Evolutionary conservation across 306 rosid genomes (phyloP).

Genomic region (Astragalus membranaceus): DNA sequence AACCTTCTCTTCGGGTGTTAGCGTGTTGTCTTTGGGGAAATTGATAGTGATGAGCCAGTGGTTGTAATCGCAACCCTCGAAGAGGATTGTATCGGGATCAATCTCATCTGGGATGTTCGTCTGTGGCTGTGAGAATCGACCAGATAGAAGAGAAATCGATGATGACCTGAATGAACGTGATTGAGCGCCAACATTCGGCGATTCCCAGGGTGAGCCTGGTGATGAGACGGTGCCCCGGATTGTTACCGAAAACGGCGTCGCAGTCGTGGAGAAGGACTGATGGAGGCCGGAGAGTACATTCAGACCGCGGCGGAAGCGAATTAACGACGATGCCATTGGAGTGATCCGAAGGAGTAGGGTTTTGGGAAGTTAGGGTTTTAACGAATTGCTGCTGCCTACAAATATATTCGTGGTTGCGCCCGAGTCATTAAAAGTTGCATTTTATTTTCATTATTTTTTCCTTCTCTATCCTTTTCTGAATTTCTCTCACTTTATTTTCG

Average conservation of each 20-base stretch:
- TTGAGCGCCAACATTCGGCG: not conserved
- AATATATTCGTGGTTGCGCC: not conserved
- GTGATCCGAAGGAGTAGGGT: not conserved
- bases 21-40: constrained; percentile 44
- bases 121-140: constrained; percentile 23
- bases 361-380: constrained; percentile 22
- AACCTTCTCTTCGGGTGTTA: constrained; percentile 54
- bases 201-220: not conserved
- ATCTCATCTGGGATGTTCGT: constrained; percentile 31
- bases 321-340: constrained; percentile 52
- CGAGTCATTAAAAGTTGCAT: no score
- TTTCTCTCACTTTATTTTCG: no score
- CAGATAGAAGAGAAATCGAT: constrained; percentile 24
- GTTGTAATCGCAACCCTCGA: constrained; percentile 84
- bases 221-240: not conserved
- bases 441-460: no score
- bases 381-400: not conserved
- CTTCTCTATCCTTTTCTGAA: no score
- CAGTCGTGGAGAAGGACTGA: constrained; percentile 23
- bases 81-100: constrained; percentile 60
- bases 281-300: constrained; percentile 29
- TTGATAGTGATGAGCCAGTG: constrained; percentile 82
- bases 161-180: constrained; percentile 39
- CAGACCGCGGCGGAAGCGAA: constrained; percentile 51
- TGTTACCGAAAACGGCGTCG: constrained; percentile 2